Base-by-base conservation (phyloP, 148 eudicot genomes). In the Pouteria glomerata region DNA sequence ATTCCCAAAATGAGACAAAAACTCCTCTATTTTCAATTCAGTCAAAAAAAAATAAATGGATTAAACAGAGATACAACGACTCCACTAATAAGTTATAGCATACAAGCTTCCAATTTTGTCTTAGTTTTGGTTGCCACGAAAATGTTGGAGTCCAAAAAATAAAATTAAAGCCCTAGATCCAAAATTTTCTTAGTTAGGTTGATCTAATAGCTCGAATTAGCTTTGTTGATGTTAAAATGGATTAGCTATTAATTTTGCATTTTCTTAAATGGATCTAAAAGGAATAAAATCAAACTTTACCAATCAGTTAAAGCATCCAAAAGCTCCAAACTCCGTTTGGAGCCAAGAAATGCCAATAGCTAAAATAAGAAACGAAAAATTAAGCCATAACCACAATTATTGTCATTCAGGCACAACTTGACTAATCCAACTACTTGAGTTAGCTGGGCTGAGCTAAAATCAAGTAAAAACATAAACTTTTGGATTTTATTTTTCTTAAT, bases 1-100 rank as follows among this genome's bases (percentile, higher is more conserved):
- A 78, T 79, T 87, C 69, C 86, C 86, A 50, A 91, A 81, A 72
- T 96, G 99, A 10, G 97, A 96, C 78, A 87, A 87, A 73, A 96
- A 90, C 80, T 96, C 99, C 89, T 96, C 99, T 96, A 71, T 73
- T 76, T 73, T 39, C 79, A 83, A 64, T 50, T 74, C 16, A 77
- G 92, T 95, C 77, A 95, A 89, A 91, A 62, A n/a, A n/a, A 82
- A 73, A 72, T 23, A 69, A 70, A 62, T 31, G 18, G 42, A 71
- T 48, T 55, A 45, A 14, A 51, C 7, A 11, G 41, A n/a, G 47
- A 51, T 6, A 67, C 47, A 27, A 50, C 23, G 48, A 67, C 30
- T 44, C 70, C 39, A 6, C 48, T 60, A 57, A 26, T 68, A 13
- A 24, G 21, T 15, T 24, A 48, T 34, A 24, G 31, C 58, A 35